Conservation (phyloP, 129 eudicot genomes). For the Gnaphalium uliginosum region DNA sequence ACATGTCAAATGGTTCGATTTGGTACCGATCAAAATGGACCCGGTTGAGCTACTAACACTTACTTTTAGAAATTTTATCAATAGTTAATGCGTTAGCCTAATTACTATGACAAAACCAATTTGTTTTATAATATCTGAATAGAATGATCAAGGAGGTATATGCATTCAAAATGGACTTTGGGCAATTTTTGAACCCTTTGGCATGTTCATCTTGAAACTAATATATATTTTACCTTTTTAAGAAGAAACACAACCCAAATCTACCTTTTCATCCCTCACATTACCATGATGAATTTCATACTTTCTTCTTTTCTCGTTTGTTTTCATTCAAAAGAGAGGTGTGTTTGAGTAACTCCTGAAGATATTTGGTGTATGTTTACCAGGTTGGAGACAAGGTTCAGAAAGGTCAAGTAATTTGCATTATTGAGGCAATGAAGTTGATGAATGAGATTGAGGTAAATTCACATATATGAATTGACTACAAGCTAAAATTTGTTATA, state of each 20-base stretch:
- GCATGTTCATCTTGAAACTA: not conserved
- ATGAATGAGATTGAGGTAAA: conserved; percentile 95
- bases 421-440: conserved; percentile 92
- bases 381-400: conserved; percentile 88
- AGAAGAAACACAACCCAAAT: not conserved
- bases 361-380: not conserved
- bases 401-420: conserved; percentile 89
- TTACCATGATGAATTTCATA: not conserved
- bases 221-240: not conserved
- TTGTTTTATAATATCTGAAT: not conserved
- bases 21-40: not conserved
- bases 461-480: not conserved
- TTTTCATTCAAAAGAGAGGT: not conserved
- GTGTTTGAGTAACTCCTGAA: not conserved
- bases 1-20: not conserved
- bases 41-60: not conserved
- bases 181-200: not conserved
- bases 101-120: not conserved
- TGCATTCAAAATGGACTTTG: not conserved
- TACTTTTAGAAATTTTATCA: not conserved
- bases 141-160: not conserved
- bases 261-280: not conserved
- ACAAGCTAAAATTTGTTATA: not conserved
- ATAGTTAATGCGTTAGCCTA: not conserved
- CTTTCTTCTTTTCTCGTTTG: not conserved